A percentile compares a stretch with the other conserved stretches of the same genome.
phyloP scores from a whole-genome alignment of 2,329 filamentous ascomycete species.

The Hirsutella rhossiliensis region DNA sequence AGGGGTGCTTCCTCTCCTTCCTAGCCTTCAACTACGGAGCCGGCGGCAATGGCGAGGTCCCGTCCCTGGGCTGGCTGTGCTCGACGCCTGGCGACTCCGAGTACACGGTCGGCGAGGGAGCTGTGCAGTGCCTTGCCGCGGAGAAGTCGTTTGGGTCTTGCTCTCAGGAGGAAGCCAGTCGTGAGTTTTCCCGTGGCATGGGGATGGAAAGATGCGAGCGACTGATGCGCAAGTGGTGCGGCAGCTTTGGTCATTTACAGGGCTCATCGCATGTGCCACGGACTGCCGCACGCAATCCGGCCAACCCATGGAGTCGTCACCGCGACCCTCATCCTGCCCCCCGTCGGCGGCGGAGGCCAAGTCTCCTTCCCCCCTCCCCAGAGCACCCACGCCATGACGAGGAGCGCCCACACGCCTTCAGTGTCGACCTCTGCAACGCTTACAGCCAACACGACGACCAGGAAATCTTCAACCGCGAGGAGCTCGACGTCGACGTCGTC shows the following conservation, averaged over 20 bases:
- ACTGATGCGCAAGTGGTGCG: no score
- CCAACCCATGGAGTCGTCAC: constrained; percentile 47
- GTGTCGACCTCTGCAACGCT: background rate
- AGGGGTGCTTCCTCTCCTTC: constrained; percentile 50
- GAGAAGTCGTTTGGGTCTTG: constrained; percentile 40
- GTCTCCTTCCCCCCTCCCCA: constrained; percentile 14
- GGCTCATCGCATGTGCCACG: constrained; percentile 48
- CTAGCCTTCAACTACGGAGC: constrained; percentile 45
- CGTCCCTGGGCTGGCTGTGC: constrained; percentile 53
- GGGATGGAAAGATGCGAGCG: background rate
- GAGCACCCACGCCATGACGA: constrained; percentile 1
- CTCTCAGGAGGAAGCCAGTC: constrained; percentile 25
- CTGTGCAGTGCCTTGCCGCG: constrained; percentile 52
- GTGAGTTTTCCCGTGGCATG: constrained; percentile 12
- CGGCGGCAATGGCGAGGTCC: constrained; percentile 32
- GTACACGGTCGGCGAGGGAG: constrained; percentile 61
- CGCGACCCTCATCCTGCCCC: constrained; percentile 36
- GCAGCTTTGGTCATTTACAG: constrained; percentile 26
- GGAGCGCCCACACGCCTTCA: background rate
- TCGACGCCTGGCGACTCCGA: constrained; percentile 43
- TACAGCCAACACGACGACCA: background rate
- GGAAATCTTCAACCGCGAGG: background rate
- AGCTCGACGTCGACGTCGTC: background rate
- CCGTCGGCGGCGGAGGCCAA: constrained; percentile 11
- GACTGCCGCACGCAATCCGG: constrained; percentile 33